Evolutionary conservation across 371 early-diverging fungal genomes (phyloP).

Genomic region (Mortierella sp.): DNA sequence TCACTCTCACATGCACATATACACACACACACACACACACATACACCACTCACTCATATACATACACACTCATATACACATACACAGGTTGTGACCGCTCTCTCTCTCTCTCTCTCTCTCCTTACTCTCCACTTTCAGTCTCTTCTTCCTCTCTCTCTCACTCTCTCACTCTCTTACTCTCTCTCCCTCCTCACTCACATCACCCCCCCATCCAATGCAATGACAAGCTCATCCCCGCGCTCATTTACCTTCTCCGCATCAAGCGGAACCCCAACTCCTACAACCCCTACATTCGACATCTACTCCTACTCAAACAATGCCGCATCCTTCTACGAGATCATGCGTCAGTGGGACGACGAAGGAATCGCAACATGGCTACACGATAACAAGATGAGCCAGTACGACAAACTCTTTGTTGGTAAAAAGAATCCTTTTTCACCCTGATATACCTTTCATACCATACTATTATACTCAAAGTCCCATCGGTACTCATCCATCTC

Average conservation of each 20-base stretch:
- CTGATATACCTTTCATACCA: not conserved
- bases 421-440: conserved; percentile 1
- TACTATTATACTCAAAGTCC: too few relatives aligned
- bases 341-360: conserved; percentile 76
- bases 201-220: not conserved
- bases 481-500: not conserved
- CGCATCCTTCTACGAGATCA: conserved; percentile 62
- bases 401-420: conserved; percentile 75
- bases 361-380: conserved; percentile 84
- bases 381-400: conserved; percentile 78
- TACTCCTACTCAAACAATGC: conserved; percentile 49
- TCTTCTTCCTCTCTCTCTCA: not conserved
- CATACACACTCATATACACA: too few relatives aligned
- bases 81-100: too few relatives aligned
- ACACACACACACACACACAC: not conserved
- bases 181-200: not conserved
- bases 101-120: too few relatives aligned
- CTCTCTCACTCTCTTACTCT: not conserved
- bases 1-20: too few relatives aligned
- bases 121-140: too few relatives aligned
- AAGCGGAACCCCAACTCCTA: conserved; percentile 62
- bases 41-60: too few relatives aligned
- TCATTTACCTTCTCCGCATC: conserved; percentile 56
- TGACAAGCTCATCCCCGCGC: conserved; percentile 52
- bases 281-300: conserved; percentile 63